Evolutionary conservation across 495 filamentous ascomycete species (phyloP).

Genomic region (Hyaloscypha hepaticicola): DNA sequence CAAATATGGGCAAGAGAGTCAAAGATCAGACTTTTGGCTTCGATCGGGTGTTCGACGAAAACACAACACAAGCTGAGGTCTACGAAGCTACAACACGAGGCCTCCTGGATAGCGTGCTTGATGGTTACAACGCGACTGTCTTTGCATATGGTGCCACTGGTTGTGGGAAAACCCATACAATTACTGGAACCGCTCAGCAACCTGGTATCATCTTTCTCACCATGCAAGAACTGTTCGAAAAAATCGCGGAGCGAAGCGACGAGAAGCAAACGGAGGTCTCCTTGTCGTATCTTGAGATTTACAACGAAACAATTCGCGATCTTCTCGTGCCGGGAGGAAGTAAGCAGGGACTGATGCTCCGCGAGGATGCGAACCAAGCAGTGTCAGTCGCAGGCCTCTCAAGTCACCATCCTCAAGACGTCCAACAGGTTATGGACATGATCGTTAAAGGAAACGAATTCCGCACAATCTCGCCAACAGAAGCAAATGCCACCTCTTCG

Average conservation of each 20-base stretch:
- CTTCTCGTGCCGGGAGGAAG: slow-evolving; percentile 82
- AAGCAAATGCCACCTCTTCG: slow-evolving; percentile 96
- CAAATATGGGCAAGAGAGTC: slow-evolving; percentile 78
- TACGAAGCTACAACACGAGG: slow-evolving; percentile 91
- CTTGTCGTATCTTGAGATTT: slow-evolving; percentile 96
- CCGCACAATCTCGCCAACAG: slow-evolving; percentile 94
- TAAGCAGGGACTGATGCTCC: slow-evolving; percentile 87
- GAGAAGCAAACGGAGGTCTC: slow-evolving; percentile 90
- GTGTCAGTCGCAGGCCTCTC: slow-evolving; percentile 92
- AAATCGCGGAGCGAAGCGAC: slow-evolving; percentile 77
- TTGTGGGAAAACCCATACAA: slow-evolving; percentile 98
- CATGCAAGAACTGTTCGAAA: slow-evolving; percentile 97
- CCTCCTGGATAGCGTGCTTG: slow-evolving; percentile 90
- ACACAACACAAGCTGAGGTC: slow-evolving; percentile 86
- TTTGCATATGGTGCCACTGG: slow-evolving; percentile 98
- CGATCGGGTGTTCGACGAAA: slow-evolving; percentile 96
- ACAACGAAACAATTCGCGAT: slow-evolving; percentile 98
- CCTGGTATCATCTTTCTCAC: slow-evolving; percentile 98
- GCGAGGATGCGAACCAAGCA: slow-evolving; percentile 90
- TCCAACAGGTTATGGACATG: slow-evolving; percentile 98
- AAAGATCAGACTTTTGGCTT: slow-evolving; percentile 99
- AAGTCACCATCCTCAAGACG: slow-evolving; percentile 79
- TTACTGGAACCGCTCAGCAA: slow-evolving; percentile 89
- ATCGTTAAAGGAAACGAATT: slow-evolving; percentile 93
- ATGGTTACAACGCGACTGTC: slow-evolving; percentile 98